phyloP scores from a whole-genome alignment of 805 yeast species.

The Kodamaea laetipori region DNA sequence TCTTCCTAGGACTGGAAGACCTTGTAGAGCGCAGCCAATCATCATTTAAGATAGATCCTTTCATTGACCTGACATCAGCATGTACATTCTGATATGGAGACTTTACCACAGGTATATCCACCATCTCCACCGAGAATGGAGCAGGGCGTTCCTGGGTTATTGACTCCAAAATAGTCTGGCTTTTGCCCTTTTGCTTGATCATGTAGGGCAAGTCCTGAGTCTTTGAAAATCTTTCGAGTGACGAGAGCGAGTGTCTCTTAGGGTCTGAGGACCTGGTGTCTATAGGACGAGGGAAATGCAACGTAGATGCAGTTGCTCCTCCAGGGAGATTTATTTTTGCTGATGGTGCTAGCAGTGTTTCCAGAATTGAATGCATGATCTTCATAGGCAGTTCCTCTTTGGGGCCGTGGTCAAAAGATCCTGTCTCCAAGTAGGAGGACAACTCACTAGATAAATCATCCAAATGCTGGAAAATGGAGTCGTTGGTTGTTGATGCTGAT shows the following conservation, averaged over 20 bases:
- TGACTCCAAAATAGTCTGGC: conserved; percentile 13
- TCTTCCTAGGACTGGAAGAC: conserved; percentile 1
- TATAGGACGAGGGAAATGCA: not conserved
- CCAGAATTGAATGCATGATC: conserved; percentile 5
- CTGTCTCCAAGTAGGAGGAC: conserved; percentile 18
- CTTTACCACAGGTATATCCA: not conserved
- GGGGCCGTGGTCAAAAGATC: not conserved
- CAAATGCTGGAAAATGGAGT: conserved; percentile 30
- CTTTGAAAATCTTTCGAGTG: conserved; percentile 6
- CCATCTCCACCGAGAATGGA: conserved; percentile 9
- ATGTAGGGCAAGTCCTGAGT: conserved; percentile 3
- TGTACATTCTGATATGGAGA: conserved; percentile 1
- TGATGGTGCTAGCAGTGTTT: not conserved
- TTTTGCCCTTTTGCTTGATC: conserved; percentile 8
- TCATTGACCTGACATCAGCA: conserved; percentile 24
- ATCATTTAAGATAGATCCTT: conserved; percentile 21
- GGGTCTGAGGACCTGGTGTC: not conserved
- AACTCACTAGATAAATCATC: conserved; percentile 32
- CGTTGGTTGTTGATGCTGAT: conserved; percentile 28
- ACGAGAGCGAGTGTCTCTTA: conserved; percentile 12
- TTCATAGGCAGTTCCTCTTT: not conserved
- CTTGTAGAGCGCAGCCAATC: conserved; percentile 1
- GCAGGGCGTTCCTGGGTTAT: not conserved
- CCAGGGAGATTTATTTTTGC: conserved; percentile 2
- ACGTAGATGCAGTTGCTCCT: conserved; percentile 1